phyloP scores from a whole-genome alignment of 768 basidiomycete species.

The Guyanaporus albipodus region DNA sequence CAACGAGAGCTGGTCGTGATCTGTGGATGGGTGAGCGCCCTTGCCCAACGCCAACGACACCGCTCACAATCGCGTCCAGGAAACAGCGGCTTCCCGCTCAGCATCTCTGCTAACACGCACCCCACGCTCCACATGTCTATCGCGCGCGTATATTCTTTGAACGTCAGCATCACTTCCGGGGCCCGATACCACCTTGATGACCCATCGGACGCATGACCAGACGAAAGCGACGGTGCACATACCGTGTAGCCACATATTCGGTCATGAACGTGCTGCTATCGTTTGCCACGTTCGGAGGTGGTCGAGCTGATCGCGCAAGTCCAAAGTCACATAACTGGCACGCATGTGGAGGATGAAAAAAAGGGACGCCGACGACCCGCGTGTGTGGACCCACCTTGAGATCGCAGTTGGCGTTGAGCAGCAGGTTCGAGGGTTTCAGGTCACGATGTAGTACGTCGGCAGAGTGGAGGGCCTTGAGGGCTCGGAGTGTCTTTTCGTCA shows the following conservation, averaged over 20 bases:
- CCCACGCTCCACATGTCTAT: slow-evolving; percentile 89
- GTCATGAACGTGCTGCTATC: slow-evolving; percentile 82
- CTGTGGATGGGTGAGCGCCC: slow-evolving; percentile 29
- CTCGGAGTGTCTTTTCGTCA: slow-evolving; percentile 72
- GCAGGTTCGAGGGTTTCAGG: slow-evolving; percentile 92
- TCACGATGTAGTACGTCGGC: slow-evolving; percentile 95
- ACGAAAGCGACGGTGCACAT: slow-evolving; percentile 2
- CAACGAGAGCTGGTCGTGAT: slow-evolving; percentile 90
- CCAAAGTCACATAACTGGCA: slow-evolving; percentile 81
- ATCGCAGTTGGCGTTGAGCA: slow-evolving; percentile 95
- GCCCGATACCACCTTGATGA: slow-evolving; percentile 86
- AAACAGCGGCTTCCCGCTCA: slow-evolving; percentile 88
- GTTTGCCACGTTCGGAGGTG: slow-evolving; percentile 66
- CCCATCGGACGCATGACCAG: neutral
- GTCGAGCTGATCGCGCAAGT: slow-evolving; percentile 74
- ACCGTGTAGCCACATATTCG: slow-evolving; percentile 95
- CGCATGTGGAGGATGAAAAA: slow-evolving; percentile 1
- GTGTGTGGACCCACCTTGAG: slow-evolving; percentile 62
- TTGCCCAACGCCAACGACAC: too few species aligned
- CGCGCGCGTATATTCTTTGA: slow-evolving; percentile 89
- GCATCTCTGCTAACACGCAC: slow-evolving; percentile 88
- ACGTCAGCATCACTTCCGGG: slow-evolving; percentile 97
- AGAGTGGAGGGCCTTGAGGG: slow-evolving; percentile 91
- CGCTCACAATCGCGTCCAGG: slow-evolving; percentile 84
- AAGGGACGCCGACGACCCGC: neutral